Evolutionary conservation across 345 rosid species (phyloP).

Genomic region (Brassica carinata): DNA sequence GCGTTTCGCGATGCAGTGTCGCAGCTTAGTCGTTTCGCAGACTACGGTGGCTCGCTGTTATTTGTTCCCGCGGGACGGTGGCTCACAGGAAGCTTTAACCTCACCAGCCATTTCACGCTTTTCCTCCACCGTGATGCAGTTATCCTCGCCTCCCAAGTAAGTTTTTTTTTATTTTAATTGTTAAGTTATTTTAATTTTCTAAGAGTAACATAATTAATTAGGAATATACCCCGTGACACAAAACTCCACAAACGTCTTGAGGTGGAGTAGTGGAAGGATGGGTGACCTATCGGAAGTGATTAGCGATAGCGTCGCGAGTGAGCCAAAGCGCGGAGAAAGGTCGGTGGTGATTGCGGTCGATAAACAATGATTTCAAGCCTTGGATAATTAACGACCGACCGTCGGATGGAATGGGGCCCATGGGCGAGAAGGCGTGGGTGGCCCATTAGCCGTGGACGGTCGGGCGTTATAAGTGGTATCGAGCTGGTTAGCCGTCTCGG

Average conservation of each 20-base stretch:
- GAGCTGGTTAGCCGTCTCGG: too few species aligned
- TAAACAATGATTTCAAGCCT: too few species aligned
- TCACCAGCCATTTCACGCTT: conserved; percentile 88
- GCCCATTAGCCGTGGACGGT: too few species aligned
- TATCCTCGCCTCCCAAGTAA: conserved; percentile 83
- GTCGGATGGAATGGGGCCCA: too few species aligned
- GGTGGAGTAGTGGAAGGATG: too few species aligned
- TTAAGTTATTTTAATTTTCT: neutral
- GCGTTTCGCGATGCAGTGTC: conserved; percentile 70
- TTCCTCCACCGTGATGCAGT: conserved; percentile 74
- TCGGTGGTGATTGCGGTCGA: too few species aligned
- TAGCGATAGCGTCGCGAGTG: too few species aligned
- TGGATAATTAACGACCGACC: too few species aligned
- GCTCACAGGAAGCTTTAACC: conserved; percentile 86
- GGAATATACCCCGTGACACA: conserved; percentile 34
- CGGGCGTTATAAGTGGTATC: too few species aligned
- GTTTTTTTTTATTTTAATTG: neutral
- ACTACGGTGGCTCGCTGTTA: conserved; percentile 75
- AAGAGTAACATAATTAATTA: neutral
- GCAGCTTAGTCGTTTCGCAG: conserved; percentile 54
- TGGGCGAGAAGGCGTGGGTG: too few species aligned
- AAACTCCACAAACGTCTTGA: conserved; percentile 33
- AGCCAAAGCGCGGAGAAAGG: too few species aligned
- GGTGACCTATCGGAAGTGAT: too few species aligned
- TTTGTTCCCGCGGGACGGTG: conserved; percentile 85